A percentile compares a stretch with the other conserved stretches of the same genome.
These are phyloP conservation scores for Scheffersomyces coipomensis DNA, from an alignment of 805 yeast genomes.

Conservation along the genomic window DNA sequence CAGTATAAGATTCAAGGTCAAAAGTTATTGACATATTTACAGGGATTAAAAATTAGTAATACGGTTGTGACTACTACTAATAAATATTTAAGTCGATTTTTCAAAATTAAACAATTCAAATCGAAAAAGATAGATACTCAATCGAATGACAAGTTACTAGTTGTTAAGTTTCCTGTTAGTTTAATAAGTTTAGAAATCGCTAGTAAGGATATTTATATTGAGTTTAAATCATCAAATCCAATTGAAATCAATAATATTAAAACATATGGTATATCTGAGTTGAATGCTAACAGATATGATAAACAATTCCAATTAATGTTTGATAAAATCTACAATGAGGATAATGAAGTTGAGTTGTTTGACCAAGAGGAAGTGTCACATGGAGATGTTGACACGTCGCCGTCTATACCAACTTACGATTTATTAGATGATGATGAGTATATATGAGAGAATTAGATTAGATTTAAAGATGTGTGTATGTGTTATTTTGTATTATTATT, in stretches of 20 bases:
- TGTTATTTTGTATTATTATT: no score
- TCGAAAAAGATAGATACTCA: slow-evolving; percentile 12
- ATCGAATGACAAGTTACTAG: slow-evolving; percentile 9
- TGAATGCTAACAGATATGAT: slow-evolving; percentile 19
- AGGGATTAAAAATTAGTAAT: slow-evolving; percentile 10
- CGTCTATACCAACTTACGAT: neutral
- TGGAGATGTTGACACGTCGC: slow-evolving; percentile 3
- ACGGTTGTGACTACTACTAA: slow-evolving; percentile 8
- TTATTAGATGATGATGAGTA: slow-evolving; percentile 7
- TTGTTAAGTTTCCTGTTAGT: slow-evolving; percentile 31
- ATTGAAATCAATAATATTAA: slow-evolving; percentile 18
- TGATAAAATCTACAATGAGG: slow-evolving; percentile 2
- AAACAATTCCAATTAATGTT: slow-evolving; percentile 19
- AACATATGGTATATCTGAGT: slow-evolving; percentile 31
- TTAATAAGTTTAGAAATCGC: slow-evolving; percentile 31
- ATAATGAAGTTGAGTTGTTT: neutral
- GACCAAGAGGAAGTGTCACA: neutral
- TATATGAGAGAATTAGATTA: no score
- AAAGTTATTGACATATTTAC: slow-evolving; percentile 16
- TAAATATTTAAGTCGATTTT: slow-evolving; percentile 28
- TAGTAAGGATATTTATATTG: slow-evolving; percentile 31
- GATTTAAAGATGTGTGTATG: no score
- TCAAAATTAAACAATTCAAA: slow-evolving; percentile 20
- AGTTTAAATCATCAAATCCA: slow-evolving; percentile 13
- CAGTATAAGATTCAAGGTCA: slow-evolving; percentile 14